These are phyloP conservation scores for Carex myosuroides DNA, from an alignment of 176 grass and related monocot genomes.

Conservation along the genomic window DNA sequence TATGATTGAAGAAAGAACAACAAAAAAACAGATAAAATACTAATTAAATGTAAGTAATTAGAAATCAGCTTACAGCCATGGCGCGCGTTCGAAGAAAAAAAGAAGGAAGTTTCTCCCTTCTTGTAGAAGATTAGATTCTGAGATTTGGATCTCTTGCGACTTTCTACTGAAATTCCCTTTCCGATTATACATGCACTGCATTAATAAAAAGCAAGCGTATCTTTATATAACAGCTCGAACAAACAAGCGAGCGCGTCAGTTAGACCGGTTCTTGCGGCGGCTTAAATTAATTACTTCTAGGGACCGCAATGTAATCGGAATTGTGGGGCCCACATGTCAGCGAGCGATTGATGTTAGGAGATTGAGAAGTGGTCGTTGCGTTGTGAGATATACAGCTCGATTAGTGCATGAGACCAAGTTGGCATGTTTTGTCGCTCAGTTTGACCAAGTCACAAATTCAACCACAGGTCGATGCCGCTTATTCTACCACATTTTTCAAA, in stretches of 20 bases:
- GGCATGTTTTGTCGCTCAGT: neutral
- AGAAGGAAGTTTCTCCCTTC: neutral
- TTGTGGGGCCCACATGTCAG: neutral
- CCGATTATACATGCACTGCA: neutral
- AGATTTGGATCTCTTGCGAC: neutral
- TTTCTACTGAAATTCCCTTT: neutral
- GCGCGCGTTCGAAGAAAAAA: neutral
- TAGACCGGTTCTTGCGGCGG: neutral
- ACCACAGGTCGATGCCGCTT: neutral
- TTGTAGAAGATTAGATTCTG: neutral
- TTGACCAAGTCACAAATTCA: constrained; percentile 6
- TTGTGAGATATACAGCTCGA: neutral
- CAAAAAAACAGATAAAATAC: neutral
- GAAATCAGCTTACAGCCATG: constrained; percentile 9
- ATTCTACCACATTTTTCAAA: neutral
- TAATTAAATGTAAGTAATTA: neutral
- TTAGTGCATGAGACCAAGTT: neutral
- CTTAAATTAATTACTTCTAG: neutral
- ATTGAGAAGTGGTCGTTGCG: neutral
- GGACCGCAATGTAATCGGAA: neutral
- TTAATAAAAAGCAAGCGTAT: neutral
- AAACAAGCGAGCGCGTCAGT: neutral
- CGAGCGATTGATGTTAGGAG: neutral
- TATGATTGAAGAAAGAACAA: neutral
- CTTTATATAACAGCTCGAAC: neutral